Conservation (phyloP, 805 yeast species). For the Candida khao-thaluensis region DNA sequence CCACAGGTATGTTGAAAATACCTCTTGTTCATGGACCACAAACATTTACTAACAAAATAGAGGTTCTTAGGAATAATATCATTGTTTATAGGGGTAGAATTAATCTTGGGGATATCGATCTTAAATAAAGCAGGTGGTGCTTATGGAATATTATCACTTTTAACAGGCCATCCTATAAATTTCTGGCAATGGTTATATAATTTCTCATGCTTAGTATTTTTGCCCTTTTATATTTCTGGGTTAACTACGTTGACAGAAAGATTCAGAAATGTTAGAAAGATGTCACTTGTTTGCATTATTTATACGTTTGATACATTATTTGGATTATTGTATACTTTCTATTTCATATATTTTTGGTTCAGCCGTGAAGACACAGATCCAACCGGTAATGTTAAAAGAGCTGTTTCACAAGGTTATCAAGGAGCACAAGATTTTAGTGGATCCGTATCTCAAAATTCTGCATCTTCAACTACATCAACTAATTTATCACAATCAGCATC, state of each 20-base stretch:
- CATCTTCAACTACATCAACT: constrained; percentile 12
- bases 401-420: too few relatives aligned
- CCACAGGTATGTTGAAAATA: constrained; percentile 8
- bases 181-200: constrained; percentile 82
- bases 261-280: constrained; percentile 56
- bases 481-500: constrained; percentile 61
- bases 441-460: constrained; percentile 6
- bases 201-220: constrained; percentile 56
- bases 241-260: constrained; percentile 38
- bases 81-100: constrained; percentile 82
- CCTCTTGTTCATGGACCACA: too few relatives aligned
- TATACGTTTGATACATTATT: constrained; percentile 67
- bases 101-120: constrained; percentile 69
- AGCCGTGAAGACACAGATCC: constrained; percentile 38
- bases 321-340: constrained; percentile 67
- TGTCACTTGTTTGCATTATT: constrained; percentile 60
- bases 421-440: not conserved
- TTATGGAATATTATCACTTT: constrained; percentile 79
- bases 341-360: constrained; percentile 79
- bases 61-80: constrained; percentile 73
- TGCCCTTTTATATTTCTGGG: constrained; percentile 67
- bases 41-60: constrained; percentile 24
- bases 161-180: constrained; percentile 86
- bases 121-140: constrained; percentile 87
- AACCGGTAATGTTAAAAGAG: constrained; percentile 7